Conservation (phyloP, 1,284 basidiomycete species). For the Ustilago loliicola region DNA sequence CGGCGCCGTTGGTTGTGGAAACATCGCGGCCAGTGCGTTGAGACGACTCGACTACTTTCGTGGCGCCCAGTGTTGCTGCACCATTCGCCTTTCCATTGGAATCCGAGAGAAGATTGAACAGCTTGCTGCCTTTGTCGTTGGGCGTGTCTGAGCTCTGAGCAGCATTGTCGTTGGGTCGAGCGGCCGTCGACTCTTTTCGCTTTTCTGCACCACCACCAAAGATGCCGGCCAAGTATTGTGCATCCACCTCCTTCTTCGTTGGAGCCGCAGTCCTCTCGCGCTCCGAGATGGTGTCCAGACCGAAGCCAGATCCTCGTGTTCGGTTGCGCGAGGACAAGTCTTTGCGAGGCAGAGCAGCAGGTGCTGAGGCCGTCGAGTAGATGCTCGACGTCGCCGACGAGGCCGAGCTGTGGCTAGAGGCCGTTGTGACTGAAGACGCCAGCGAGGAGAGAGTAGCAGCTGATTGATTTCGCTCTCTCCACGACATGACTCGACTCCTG, state of each 20-base stretch:
- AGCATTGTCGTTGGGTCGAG: conserved; percentile 10
- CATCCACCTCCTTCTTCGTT: conserved; percentile 51
- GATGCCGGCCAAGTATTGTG: conserved; percentile 57
- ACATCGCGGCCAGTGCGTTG: conserved; percentile 1
- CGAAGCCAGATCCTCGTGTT: conserved; percentile 39
- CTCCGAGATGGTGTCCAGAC: conserved; percentile 55
- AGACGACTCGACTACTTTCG: background rate
- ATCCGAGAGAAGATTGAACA: conserved; percentile 23
- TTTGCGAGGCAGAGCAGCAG: conserved; percentile 50
- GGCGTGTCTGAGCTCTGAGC: background rate
- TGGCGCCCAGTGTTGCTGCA: background rate
- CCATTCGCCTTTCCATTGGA: conserved; percentile 16
- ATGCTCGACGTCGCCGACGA: conserved; percentile 55
- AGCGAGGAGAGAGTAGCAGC: conserved; percentile 44
- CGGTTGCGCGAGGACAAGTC: conserved; percentile 38
- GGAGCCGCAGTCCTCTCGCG: conserved; percentile 33
- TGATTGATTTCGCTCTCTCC: conserved; percentile 58
- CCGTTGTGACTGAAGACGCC: conserved; percentile 36
- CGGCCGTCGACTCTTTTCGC: conserved; percentile 15
- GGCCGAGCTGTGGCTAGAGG: conserved; percentile 39
- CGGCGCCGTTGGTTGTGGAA: conserved; percentile 10
- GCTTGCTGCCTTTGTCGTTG: conserved; percentile 27
- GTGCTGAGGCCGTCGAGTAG: conserved; percentile 60
- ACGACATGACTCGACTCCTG: conserved; percentile 48
- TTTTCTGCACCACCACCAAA: conserved; percentile 51